Conservation (phyloP, 1,284 basidiomycete species). For the Blastosporella zonata region DNA sequence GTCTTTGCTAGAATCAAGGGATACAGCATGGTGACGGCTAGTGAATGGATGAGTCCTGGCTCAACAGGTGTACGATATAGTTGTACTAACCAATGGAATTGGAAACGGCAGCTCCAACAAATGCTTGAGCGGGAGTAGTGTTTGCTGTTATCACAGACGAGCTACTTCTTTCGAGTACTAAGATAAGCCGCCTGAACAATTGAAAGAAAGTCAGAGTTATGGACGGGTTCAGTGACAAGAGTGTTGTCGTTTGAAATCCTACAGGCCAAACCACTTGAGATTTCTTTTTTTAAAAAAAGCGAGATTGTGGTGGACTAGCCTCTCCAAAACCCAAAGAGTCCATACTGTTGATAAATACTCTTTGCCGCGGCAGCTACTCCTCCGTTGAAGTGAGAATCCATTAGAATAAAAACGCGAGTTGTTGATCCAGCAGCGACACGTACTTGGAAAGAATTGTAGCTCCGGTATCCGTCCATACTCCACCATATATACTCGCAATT, state of each 20-base stretch:
- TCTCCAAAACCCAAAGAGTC: constrained; percentile 52
- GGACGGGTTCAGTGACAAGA: constrained; percentile 53
- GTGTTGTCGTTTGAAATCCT: constrained; percentile 50
- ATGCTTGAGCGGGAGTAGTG: constrained; percentile 41
- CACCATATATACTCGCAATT: constrained; percentile 40
- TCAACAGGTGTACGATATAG: neutral
- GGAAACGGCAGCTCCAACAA: constrained; percentile 50
- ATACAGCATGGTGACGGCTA: constrained; percentile 46
- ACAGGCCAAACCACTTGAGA: neutral
- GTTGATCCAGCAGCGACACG: constrained; percentile 18
- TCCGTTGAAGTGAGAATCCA: constrained; percentile 19
- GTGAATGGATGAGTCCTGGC: constrained; percentile 4
- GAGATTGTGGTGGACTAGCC: too few species aligned
- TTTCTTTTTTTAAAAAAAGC: too few species aligned
- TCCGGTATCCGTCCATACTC: constrained; percentile 48
- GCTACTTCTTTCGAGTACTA: constrained; percentile 14
- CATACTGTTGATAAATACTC: constrained; percentile 44
- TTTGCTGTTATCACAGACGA: constrained; percentile 21
- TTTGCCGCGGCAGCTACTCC: constrained; percentile 32
- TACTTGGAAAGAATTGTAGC: constrained; percentile 55
- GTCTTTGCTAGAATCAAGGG: constrained; percentile 58
- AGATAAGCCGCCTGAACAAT: constrained; percentile 40
- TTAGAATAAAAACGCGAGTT: neutral
- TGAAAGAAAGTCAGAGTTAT: constrained; percentile 54
- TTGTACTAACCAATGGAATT: constrained; percentile 38